Evolutionary conservation across 2,329 filamentous ascomycete genomes (phyloP), one percentile per base, ranked within the genome.

Genomic region (Blastomyces emzantsi): DNA sequence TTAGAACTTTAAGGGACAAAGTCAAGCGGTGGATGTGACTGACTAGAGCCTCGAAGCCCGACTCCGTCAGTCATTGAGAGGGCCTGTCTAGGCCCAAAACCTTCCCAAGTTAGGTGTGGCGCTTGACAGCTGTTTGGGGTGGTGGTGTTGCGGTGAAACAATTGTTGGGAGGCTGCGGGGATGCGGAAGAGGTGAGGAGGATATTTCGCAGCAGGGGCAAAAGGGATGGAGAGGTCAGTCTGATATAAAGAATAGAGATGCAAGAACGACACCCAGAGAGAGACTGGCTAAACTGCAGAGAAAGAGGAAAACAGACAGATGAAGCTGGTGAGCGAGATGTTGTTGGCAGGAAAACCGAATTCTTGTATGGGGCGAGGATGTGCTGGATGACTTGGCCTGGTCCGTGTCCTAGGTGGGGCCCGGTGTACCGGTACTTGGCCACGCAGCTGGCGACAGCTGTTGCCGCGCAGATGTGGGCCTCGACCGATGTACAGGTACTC

Each of bases 11-110:
- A 9, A 7, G 4, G n/a, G 36, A 43, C 25, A 28, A 43, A 17
- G 55, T 22, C 36, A 58, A 19, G 33, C 9, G 11, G 36, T 3
- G 36, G 55, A 43, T 36, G n/a, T 28, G 22, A 43, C 36, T 28
- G 55, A 58, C 55, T 6, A 17, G 55, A 43, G 36, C 8, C 55
- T 58, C 36, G 36, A 43, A 4, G 36, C 8, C 22, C 22, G 33
- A 22, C 54, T 28, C 36, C 6, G 36, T 58, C 36, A 58, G 55
- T 58, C 55, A 58, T 58, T 28, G 55, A 43, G 19, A 58, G 55
- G 55, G n/a, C n/a, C 6, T 7, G 22, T 43, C 55, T 13, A 25
- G 36, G 55, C 33, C n/a, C n/a, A 22, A n/a, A 11, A 39, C 3
- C 33, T 5, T 13, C 15, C 7, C 30, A 36, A 58, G 36, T 15